phyloP scores from a whole-genome alignment of 2,329 filamentous ascomycete genomes.

The Fusarium globosum region DNA sequence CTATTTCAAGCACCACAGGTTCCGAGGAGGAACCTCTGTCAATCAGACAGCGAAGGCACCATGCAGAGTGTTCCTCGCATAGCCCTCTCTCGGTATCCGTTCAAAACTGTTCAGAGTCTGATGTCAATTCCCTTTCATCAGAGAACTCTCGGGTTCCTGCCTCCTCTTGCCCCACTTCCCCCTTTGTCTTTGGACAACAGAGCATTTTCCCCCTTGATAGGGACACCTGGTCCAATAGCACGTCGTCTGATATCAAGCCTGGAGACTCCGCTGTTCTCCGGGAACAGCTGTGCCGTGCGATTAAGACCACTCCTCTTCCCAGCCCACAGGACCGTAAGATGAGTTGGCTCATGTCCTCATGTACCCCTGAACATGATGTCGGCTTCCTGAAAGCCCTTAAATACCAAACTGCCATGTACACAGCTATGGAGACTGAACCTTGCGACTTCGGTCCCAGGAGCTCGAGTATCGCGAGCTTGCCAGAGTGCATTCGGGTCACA shows the following conservation, averaged over 20 bases:
- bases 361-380: too few relatives aligned
- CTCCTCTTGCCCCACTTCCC: too few relatives aligned
- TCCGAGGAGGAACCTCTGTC: background rate
- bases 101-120: background rate
- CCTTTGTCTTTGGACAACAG: too few relatives aligned
- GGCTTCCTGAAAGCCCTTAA: background rate
- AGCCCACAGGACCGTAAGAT: too few relatives aligned
- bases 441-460: background rate
- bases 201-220: too few relatives aligned
- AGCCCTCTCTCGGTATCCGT: accelerated
- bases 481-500: background rate
- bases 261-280: too few relatives aligned
- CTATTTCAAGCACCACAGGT: accelerated
- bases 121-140: background rate
- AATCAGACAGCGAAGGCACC: accelerated
- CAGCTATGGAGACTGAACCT: background rate
- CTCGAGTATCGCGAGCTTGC: background rate
- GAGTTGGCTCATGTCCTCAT: too few relatives aligned
- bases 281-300: too few relatives aligned
- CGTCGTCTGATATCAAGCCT: too few relatives aligned
- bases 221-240: too few relatives aligned
- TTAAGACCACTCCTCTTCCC: too few relatives aligned
- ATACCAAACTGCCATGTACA: accelerated
- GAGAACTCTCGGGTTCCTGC: accelerated
- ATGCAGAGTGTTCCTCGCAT: accelerated